These are phyloP conservation scores for Mrakia frigida DNA, from an alignment of 768 basidiomycete genomes.

Conservation along the genomic window DNA sequence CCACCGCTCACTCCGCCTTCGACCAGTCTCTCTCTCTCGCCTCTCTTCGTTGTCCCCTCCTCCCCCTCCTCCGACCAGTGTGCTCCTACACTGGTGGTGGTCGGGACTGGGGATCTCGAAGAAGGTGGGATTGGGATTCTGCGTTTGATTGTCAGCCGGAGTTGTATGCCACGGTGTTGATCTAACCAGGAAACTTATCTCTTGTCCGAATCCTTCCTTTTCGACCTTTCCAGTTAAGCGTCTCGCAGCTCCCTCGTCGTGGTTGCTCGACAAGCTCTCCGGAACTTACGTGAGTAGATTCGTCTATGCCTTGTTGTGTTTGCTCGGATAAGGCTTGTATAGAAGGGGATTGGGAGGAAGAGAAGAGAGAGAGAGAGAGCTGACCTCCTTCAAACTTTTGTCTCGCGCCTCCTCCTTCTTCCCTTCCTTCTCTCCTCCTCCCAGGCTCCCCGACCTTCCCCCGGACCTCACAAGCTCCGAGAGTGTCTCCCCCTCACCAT, in stretches of 20 bases:
- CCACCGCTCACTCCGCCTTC: background rate
- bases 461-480: constrained; percentile 91
- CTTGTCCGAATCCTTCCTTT: background rate
- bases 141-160: constrained; percentile 13
- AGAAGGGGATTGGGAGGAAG: background rate
- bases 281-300: constrained; percentile 46
- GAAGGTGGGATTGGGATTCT: background rate
- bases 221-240: constrained; percentile 63
- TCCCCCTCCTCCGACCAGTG: background rate
- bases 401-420: background rate
- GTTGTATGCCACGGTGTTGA: constrained; percentile 11
- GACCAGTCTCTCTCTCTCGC: background rate
- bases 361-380: background rate
- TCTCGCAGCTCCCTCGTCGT: constrained; percentile 91
- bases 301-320: too few relatives aligned
- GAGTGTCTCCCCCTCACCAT: constrained; percentile 95
- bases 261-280: constrained; percentile 98
- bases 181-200: background rate
- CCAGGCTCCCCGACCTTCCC: constrained; percentile 21
- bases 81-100: background rate
- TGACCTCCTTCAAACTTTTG: background rate
- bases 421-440: constrained; percentile 33
- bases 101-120: too few relatives aligned
- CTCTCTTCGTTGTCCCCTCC: background rate
- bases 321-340: too few relatives aligned